phyloP scores from a whole-genome alignment of 306 rosid genomes.

The Lablab purpureus region DNA sequence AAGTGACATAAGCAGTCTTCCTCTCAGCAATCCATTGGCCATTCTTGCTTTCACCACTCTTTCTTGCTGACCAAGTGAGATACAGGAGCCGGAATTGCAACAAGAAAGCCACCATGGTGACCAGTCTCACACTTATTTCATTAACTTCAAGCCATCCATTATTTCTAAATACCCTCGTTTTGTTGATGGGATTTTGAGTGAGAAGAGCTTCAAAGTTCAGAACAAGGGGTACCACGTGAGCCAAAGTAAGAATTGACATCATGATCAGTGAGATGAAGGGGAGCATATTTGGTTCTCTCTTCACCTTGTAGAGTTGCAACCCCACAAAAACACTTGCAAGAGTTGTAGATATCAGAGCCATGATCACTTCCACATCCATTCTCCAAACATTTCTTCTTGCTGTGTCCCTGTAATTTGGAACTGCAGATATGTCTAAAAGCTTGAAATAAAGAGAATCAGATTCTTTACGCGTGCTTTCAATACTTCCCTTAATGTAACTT shows the following conservation, averaged over 20 bases:
- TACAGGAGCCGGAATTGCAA: conserved; percentile 60
- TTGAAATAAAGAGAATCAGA: conserved; percentile 60
- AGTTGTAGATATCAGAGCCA: conserved; percentile 66
- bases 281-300: conserved; percentile 52
- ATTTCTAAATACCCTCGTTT: conserved; percentile 19
- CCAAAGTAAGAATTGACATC: conserved; percentile 59
- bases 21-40: conserved; percentile 57
- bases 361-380: conserved; percentile 60
- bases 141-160: conserved; percentile 62
- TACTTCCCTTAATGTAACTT: conserved; percentile 50
- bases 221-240: conserved; percentile 61
- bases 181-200: conserved; percentile 11
- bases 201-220: conserved; percentile 70
- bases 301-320: conserved; percentile 66
- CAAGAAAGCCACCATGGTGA: conserved; percentile 62
- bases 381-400: conserved; percentile 49
- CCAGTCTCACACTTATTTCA: conserved; percentile 57
- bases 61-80: conserved; percentile 61
- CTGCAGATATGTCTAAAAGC: conserved; percentile 44
- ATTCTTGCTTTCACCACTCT: conserved; percentile 27
- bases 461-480: conserved; percentile 57
- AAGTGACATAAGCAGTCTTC: conserved; percentile 39
- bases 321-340: conserved; percentile 61
- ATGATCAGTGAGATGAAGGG: conserved; percentile 64
- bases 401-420: neutral